phyloP scores from a whole-genome alignment of 768 basidiomycete genomes.

The Trametes coccinea region DNA sequence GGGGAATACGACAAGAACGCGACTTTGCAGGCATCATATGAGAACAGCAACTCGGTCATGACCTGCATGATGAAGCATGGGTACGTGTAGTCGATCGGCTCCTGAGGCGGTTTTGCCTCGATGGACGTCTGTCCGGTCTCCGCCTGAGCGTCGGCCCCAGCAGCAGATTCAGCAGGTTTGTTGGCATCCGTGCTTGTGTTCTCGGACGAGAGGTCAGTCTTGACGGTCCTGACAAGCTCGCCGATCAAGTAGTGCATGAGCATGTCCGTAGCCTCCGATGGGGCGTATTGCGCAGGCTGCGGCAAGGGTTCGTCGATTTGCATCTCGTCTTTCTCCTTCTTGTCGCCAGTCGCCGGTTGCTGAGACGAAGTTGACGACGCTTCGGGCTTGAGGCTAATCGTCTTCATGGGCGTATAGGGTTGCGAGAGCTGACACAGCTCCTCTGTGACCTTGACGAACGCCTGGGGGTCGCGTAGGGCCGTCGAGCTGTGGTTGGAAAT shows the following conservation, averaged over 20 bases:
- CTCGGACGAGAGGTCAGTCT: constrained; percentile 33
- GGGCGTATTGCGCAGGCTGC: neutral
- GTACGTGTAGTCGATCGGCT: constrained; percentile 46
- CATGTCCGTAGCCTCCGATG: constrained; percentile 51
- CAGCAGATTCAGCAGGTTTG: neutral
- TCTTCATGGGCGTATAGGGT: constrained; percentile 45
- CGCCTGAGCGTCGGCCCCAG: neutral
- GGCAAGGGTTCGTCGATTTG: constrained; percentile 48
- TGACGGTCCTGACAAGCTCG: constrained; percentile 68
- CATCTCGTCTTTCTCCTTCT: constrained; percentile 46
- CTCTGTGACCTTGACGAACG: constrained; percentile 74
- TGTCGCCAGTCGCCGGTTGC: constrained; percentile 16
- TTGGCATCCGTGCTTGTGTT: neutral
- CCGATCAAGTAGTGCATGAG: constrained; percentile 69
- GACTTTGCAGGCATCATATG: constrained; percentile 88
- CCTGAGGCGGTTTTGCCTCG: constrained; percentile 11
- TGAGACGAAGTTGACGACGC: neutral
- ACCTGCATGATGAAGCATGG: constrained; percentile 88
- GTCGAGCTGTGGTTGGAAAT: constrained; percentile 75
- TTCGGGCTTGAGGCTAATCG: constrained; percentile 29
- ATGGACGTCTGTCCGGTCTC: neutral
- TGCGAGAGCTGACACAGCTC: constrained; percentile 71
- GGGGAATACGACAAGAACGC: constrained; percentile 80
- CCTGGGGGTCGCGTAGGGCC: constrained; percentile 75
- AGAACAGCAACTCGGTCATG: constrained; percentile 89